These are phyloP conservation scores for Escovopsis weberi DNA, from an alignment of 2,329 filamentous ascomycete species.

Conservation along the genomic window DNA sequence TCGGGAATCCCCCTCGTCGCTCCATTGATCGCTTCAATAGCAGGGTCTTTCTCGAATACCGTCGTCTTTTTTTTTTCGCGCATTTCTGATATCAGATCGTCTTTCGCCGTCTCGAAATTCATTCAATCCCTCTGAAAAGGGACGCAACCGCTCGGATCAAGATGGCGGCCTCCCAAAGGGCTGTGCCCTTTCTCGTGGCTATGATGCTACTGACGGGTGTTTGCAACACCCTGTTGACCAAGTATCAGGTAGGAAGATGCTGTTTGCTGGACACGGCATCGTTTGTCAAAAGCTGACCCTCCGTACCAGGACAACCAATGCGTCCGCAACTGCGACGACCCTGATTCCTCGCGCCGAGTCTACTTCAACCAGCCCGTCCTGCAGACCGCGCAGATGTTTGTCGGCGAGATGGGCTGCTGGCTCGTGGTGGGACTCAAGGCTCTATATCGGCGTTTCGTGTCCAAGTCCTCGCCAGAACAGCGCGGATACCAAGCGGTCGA, in stretches of 20 bases:
- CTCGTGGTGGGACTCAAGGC: conserved; percentile 62
- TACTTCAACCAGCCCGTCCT: conserved; percentile 91
- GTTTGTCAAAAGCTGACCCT: not conserved
- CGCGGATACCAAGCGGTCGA: conserved; percentile 54
- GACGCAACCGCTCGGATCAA: not conserved
- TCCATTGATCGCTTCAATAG: no score
- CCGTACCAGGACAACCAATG: conserved; percentile 77
- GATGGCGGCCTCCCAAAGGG: conserved; percentile 52
- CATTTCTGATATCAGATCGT: no score
- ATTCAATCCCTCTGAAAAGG: no score
- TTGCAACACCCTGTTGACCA: conserved; percentile 93
- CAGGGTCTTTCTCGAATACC: no score
- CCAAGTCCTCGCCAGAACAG: conserved; percentile 26
- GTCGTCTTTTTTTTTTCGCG: no score
- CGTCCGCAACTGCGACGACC: conserved; percentile 70
- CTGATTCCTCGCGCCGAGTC: conserved; percentile 48
- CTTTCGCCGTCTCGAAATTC: no score
- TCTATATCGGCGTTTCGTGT: conserved; percentile 45
- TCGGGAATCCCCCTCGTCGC: no score
- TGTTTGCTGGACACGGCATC: not conserved
- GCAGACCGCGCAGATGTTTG: conserved; percentile 95
- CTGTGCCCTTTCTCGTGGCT: conserved; percentile 73
- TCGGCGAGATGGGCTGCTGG: conserved; percentile 94
- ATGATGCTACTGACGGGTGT: conserved; percentile 97
- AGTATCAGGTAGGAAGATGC: conserved; percentile 59